Base-by-base conservation (phyloP, 345 rosid species). In the Lepidium sativum region DNA sequence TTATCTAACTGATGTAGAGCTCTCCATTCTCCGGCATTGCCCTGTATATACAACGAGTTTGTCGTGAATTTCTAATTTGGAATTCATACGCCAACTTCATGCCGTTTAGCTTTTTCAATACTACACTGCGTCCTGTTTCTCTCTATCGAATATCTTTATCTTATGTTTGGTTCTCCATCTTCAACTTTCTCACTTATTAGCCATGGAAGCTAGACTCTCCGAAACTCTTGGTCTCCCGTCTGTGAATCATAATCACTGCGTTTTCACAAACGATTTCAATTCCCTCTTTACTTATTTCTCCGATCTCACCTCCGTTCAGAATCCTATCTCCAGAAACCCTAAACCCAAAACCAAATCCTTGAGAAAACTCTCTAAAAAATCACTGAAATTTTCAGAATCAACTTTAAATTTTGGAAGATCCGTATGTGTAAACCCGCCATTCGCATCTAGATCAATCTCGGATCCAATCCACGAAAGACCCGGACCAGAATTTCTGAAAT, bases 181-280 rank as follows among this genome's bases (percentile, higher is more conserved):
- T 31, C 58, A 25, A 12, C 14, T 17, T 25, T 34, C 13, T 27
- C 65, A 15, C 42, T 29, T 17, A 15, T 38, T 41, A 23, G 57
- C 62, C 60, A 83, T 83, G 87, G 82, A 83, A 73, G 73, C 80
- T 9, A 77, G 81, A 67, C 75, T 83, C 58, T 77, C 72, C 62
- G 71, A 78, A 35, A 35, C 60, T 55, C 60, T 80, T 2, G 83
- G 84, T 23, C 77, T 83, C 52, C 71, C 78, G 6, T 67, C 73
- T 40, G 53, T 78, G 21, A 60, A 75, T 56, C 79, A 40, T 1
- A 74, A 57, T 32, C 51, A 65, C 50, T 51, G 33, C 31, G 54
- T 8, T 15, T 39, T 63, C 6, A 21, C 60, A 37, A 18, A 64
- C n/a, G 77, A 74, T 23, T 77, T 75, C 49, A 48, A 49, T 62